These are phyloP conservation scores for Penicillium janthinellum DNA, from an alignment of 2,329 filamentous ascomycete species.

Conservation along the genomic window DNA sequence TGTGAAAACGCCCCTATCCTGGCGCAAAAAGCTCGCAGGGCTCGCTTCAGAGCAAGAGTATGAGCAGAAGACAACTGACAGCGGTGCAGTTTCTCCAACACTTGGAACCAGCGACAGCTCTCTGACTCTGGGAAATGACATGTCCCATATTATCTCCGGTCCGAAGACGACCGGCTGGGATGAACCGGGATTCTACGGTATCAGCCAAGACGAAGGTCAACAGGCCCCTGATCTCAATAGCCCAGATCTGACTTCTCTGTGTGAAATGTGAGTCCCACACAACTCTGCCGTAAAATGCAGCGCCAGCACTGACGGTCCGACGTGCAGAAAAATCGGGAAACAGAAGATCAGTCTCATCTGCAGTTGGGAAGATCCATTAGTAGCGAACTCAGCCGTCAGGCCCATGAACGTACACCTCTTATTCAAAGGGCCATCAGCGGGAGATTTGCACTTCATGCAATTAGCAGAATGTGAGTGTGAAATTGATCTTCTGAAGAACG, in stretches of 20 bases:
- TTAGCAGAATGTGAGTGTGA: neutral
- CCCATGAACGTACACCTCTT: neutral
- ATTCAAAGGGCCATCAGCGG: neutral
- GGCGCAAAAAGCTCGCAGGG: constrained; percentile 3
- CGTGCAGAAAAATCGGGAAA: neutral
- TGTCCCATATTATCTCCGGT: neutral
- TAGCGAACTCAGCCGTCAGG: neutral
- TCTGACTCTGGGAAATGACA: neutral
- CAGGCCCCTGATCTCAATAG: constrained; percentile 7
- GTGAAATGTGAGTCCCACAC: constrained; percentile 2
- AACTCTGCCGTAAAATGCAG: neutral
- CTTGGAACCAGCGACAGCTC: neutral
- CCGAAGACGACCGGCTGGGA: neutral
- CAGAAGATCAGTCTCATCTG: constrained; percentile 3
- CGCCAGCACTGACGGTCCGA: neutral
- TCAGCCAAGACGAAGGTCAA: constrained; percentile 3
- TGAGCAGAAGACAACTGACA: neutral
- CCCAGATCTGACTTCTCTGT: neutral
- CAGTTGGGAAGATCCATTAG: neutral
- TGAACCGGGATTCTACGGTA: constrained; percentile 1
- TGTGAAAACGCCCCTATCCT: constrained; percentile 1
- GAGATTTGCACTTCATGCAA: neutral
- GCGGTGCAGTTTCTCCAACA: neutral
- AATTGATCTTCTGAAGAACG: neutral
- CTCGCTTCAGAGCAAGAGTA: neutral